These are phyloP conservation scores for Pseudoscleropodium purum DNA, from an alignment of 225 moss, liverwort and hornwort species.

Conservation along the genomic window DNA sequence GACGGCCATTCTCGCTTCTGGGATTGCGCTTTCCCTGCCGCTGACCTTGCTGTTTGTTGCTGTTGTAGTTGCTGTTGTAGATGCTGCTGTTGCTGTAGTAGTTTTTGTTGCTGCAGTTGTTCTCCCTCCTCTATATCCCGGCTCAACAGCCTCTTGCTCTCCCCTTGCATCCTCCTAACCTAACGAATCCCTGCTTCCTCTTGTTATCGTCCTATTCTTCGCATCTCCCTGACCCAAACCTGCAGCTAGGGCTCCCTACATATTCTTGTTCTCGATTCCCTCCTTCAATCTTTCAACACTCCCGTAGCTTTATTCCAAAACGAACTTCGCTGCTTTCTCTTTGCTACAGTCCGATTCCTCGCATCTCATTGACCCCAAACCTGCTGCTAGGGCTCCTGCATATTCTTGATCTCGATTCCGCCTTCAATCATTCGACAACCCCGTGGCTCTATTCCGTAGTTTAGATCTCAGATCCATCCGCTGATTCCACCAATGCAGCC, in stretches of 20 bases:
- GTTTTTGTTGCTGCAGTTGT: background rate
- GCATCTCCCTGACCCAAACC: background rate
- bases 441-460: background rate
- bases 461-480: background rate
- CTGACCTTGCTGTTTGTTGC: background rate
- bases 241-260: background rate
- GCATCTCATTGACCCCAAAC: background rate
- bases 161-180: constrained; percentile 38
- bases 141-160: constrained; percentile 39
- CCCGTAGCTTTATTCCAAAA: background rate
- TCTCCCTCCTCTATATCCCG: constrained; percentile 32
- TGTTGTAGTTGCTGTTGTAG: background rate
- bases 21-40: constrained; percentile 1
- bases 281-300: background rate
- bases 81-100: background rate
- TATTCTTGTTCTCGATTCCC: background rate
- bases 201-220: background rate
- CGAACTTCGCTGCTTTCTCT: background rate
- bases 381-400: background rate
- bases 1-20: constrained; percentile 58
- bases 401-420: background rate
- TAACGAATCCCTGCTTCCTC: background rate
- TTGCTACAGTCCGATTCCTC: background rate
- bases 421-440: background rate
- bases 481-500: background rate